Base-by-base conservation (phyloP, 768 basidiomycete species). In the Psilocybe azurescens region DNA sequence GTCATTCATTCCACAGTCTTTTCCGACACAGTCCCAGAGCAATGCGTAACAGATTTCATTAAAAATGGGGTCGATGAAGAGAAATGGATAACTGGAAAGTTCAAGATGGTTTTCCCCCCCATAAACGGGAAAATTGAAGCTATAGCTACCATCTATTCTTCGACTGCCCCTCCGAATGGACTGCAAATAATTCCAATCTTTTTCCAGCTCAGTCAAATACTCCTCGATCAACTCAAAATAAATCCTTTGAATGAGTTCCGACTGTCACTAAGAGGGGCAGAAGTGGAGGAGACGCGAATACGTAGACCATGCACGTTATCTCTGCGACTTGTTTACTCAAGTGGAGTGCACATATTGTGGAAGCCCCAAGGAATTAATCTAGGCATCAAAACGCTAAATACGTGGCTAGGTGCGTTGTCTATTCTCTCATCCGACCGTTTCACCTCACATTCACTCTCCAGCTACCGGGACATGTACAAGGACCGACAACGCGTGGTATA, bases 251-350 rank as follows among this genome's bases (percentile, higher is more conserved):
- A 85, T 58, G 72, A 73, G 44, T 65, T 89, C 28, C 70, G 70
- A n/a, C 56, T 89, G n/a, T 77, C 81, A 16, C 76, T 88, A 18
- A 80, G 77, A 60, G 84, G 84, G 1, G 75, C 75, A 28, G 62
- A 59, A 29, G 60, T 85, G 20, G 73, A 74, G 39, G 72, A 50
- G 71, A 53, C 61, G 75, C 71, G 44, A 66, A 72, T 10, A 65
- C 70, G 24, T 24, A 24, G 24, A 24, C 24, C 24, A 5, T 74
- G 70, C 54, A 74, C 63, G 24, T 68, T 83, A n/a, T 77, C 81
- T 32, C 70, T 85, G 59, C 62, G 67, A 18, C 70, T 88, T 59
- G 64, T 70, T 32, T 88, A 79, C 62, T 66, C 71, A 3, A 70
- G 78, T 3, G 86, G 85, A 16, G 50, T 70, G 24, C 44, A 68